Percentiles rank a stretch among this genome's conserved stretches.
These are phyloP conservation scores for Pyrus betulifolia DNA, from an alignment of 306 rosid species.

Conservation along the genomic window DNA sequence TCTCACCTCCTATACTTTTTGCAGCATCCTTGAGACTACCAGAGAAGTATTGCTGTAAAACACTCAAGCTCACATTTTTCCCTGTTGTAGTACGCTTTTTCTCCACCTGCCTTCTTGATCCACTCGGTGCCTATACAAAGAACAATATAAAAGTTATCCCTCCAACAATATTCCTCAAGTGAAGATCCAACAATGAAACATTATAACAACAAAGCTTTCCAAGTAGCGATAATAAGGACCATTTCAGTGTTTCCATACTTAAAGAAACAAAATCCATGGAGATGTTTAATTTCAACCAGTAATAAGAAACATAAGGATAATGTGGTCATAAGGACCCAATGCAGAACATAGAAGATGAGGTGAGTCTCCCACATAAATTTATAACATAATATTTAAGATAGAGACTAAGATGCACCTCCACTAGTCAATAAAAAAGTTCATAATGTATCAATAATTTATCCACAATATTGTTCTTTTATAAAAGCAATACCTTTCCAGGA, in stretches of 20 bases:
- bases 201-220: neutral
- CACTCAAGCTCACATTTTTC: conserved; percentile 76
- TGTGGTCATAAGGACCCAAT: neutral
- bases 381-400: neutral
- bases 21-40: conserved; percentile 97
- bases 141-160: neutral
- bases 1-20: conserved; percentile 76
- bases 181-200: neutral
- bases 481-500: conserved; percentile 32
- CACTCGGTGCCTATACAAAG: conserved; percentile 33
- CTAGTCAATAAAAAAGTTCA: neutral
- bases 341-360: neutral
- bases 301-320: neutral
- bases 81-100: conserved; percentile 54
- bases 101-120: conserved; percentile 40
- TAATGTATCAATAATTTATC: no score
- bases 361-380: neutral
- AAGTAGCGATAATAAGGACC: neutral
- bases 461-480: neutral
- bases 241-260: neutral
- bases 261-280: neutral
- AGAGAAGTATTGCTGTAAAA: conserved; percentile 82
- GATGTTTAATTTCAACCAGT: neutral
- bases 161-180: neutral
- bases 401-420: neutral